Evolutionary conservation across 306 rosid species (phyloP).

Genomic region (Carpinus fangiana): DNA sequence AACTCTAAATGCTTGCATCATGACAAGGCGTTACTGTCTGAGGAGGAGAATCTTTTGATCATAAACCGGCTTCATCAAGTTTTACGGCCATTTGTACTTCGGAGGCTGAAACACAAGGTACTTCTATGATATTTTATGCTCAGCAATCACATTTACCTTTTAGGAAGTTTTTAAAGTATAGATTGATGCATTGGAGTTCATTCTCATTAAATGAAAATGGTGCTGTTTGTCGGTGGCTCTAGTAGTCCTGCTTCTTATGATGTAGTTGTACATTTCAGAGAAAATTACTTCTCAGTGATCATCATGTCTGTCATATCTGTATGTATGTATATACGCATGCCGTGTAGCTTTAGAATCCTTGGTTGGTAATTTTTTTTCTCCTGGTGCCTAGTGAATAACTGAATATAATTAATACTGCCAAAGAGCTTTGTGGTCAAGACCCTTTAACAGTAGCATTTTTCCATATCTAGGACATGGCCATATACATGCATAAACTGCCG

Average conservation of each 20-base stretch:
- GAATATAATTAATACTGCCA: too few relatives aligned
- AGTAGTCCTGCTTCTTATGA: neutral
- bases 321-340: too few relatives aligned
- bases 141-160: slow-evolving; percentile 12
- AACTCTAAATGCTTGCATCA: slow-evolving; percentile 23
- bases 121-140: slow-evolving; percentile 18
- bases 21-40: slow-evolving; percentile 86
- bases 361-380: too few relatives aligned
- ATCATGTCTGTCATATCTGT: too few relatives aligned
- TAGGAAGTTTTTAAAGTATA: neutral
- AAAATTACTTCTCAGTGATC: neutral
- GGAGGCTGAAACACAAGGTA: slow-evolving; percentile 99
- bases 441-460: neutral
- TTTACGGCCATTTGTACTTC: slow-evolving; percentile 95
- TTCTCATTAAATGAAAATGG: neutral
- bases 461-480: neutral
- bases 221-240: neutral
- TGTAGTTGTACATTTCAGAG: neutral
- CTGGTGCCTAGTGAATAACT: too few relatives aligned
- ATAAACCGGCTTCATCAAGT: slow-evolving; percentile 99
- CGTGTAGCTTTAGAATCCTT: too few relatives aligned
- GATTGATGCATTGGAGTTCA: neutral
- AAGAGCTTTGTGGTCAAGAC: too few relatives aligned
- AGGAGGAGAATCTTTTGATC: slow-evolving; percentile 99
- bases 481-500: neutral